Evolutionary conservation across 23 red algal genomes (phyloP).

Genomic region (Gracilaria gracilis): DNA sequence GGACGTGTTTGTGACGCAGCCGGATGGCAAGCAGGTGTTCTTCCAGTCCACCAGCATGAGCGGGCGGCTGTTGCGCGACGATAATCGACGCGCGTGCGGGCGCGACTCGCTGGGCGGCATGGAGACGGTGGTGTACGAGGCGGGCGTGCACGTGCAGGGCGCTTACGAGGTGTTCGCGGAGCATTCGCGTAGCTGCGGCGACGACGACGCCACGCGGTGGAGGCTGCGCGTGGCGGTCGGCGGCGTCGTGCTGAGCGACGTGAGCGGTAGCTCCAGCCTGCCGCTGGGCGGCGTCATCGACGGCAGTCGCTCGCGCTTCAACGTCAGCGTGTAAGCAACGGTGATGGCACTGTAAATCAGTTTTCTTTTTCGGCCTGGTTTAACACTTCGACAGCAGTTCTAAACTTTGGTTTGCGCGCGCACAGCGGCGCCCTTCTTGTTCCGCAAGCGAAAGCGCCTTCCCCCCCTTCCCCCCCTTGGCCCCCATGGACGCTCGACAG

Average conservation of each 20-base stretch:
- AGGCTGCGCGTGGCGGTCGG: not conserved
- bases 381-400: too few relatives aligned
- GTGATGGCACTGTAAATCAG: too few relatives aligned
- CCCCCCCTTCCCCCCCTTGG: too few relatives aligned
- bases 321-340: not conserved
- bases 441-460: too few relatives aligned
- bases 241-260: not conserved
- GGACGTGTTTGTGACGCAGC: slow-evolving; percentile 46
- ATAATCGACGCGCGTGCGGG: slow-evolving; percentile 25
- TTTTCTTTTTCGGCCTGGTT: too few relatives aligned
- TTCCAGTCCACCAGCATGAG: slow-evolving; percentile 10
- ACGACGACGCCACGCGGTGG: slow-evolving; percentile 1
- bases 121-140: slow-evolving; percentile 39
- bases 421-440: not conserved
- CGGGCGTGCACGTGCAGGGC: not conserved
- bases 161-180: not conserved
- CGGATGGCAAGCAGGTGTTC: slow-evolving; percentile 28
- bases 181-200: slow-evolving; percentile 15
- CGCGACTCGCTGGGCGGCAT: not conserved
- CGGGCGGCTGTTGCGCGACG: slow-evolving; percentile 9
- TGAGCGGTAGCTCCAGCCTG: not conserved
- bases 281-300: slow-evolving; percentile 29
- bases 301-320: not conserved
- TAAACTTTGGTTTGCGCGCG: not conserved
- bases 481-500: not conserved